Conservation (phyloP, 768 basidiomycete species). For the Boletales sp. region DNA sequence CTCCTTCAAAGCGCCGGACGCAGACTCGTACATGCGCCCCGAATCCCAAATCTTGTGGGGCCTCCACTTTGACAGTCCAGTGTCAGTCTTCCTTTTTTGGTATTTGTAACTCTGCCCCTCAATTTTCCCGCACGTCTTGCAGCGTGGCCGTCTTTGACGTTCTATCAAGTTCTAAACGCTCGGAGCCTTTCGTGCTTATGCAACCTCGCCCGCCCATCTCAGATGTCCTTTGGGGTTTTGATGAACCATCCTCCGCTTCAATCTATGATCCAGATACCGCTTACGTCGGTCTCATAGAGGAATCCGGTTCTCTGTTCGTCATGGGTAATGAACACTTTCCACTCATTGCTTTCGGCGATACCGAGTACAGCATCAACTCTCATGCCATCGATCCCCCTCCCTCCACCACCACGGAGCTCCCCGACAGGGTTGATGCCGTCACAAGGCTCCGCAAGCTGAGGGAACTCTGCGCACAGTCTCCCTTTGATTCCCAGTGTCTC, state of each 20-base stretch:
- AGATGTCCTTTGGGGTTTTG: constrained; percentile 59
- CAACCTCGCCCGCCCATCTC: constrained; percentile 79
- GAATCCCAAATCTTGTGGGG: constrained; percentile 55
- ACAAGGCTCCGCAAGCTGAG: constrained; percentile 43
- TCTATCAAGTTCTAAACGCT: constrained; percentile 41
- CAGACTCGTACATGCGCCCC: constrained; percentile 25
- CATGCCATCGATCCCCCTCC: constrained; percentile 35
- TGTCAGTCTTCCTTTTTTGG: constrained; percentile 44
- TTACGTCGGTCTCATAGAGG: constrained; percentile 76
- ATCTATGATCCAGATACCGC: constrained; percentile 52
- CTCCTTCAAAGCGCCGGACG: constrained; percentile 54
- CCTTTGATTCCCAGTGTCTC: constrained; percentile 53
- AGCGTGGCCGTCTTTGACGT: constrained; percentile 87
- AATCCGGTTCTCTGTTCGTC: constrained; percentile 74
- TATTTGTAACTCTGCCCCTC: neutral
- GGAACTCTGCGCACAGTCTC: constrained; percentile 37
- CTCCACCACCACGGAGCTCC: constrained; percentile 34
- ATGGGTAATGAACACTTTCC: constrained; percentile 83
- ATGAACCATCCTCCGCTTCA: constrained; percentile 34
- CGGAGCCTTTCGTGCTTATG: constrained; percentile 75
- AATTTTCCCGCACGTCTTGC: constrained; percentile 1
- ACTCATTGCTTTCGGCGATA: constrained; percentile 68
- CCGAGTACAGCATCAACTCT: constrained; percentile 31
- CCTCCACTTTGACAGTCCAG: constrained; percentile 55
- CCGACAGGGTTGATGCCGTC: constrained; percentile 41